Evolutionary conservation across 768 basidiomycete genomes (phyloP), one percentile per base, ranked within the genome.

Genomic region (Leucocoprinus sp.): DNA sequence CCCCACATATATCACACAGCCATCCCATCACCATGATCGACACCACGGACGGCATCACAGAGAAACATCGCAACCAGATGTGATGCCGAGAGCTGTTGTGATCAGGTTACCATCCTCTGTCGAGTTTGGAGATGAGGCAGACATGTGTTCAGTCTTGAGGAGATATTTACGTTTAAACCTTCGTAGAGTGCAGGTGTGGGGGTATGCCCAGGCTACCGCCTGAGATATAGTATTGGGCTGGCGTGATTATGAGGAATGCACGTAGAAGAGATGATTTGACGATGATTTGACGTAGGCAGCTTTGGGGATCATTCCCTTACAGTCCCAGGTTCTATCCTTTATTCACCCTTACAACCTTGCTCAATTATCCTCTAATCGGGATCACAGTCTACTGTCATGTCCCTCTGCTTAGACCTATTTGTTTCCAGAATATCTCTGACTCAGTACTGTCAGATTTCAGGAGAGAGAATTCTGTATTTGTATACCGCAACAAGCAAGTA

Each of bases 211-310:
- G 79, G 38, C 66, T 93, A 5, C 91, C 93, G 0, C 70, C 74
- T 8, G 95, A 98, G 61, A 95, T 99, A 18, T 91, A 96, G 63
- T 96, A 97, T 56, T 98, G 96, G 96, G 96, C 95, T 0, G 92
- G 93, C 2, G 95, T 97, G n/a, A 95, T 98, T 57, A 99, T 98
- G 96, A 76, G 96, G 42, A 99, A 99, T 61, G 96, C 96, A 8
- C 98, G 96, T 65, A 71, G 95, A 60, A 98, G 98, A 68, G 96
- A 98, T 55, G 95, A 98, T 52, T 80, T 74, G 40, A 68, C n/a
- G n/a, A n/a, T n/a, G n/a, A n/a, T n/a, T n/a, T n/a, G n/a, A n/a
- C n/a, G n/a, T n/a, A n/a, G n/a, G n/a, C n/a, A n/a, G n/a, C n/a
- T n/a, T n/a, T n/a, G n/a, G n/a, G n/a, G n/a, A n/a, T n/a, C n/a